Evolutionary conservation across 2,329 filamentous ascomycete species (phyloP), one percentile per base, ranked within the genome.

Genomic region (Alternaria rosae): DNA sequence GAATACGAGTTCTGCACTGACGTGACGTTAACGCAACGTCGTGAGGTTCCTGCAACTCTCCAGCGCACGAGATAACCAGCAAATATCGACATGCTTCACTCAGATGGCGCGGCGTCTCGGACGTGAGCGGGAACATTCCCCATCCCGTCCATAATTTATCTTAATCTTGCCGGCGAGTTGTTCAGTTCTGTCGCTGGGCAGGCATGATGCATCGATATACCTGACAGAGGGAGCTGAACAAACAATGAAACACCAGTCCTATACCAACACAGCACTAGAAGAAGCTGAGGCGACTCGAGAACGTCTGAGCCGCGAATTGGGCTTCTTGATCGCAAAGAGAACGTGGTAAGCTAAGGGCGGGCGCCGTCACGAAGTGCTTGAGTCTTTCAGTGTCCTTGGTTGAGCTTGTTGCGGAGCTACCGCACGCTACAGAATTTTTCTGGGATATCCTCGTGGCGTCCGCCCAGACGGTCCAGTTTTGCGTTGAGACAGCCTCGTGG

Each of bases 391-490:
- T 21, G 12, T n/a, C 15, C 47, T 23, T 50, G 47, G 28, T 13
- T 35, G 28, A 44, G 20, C 52, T 44, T 54, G 52, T 30, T 38
- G 38, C 12, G 30, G 25, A 23, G 38, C 25, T 30, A 21, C 26
- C 13, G 52, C 13, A 54, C 41, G 13, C 25, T 20, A 35, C 2
- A 45, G 25, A 20, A 21, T 1, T 4, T 6, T n/a, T 6, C 26
- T 54, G 41, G 26, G 28, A 32, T 11, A 28, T 20, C 41, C 41
- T 54, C 26, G 45, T 51, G 54, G 58, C 45, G 20, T 57, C 23
- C 11, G 15, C 11, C 23, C 10, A 45, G 28, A 35, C 15, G 26
- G 12, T 32, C 25, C 23, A n/a, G 17, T 35, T 54, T 41, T 47
- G 38, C 3, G 12, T 15, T 35, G 35, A 28, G 10, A 43, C 30